phyloP scores from a whole-genome alignment of 257 asterid species.

The Solanum dulcamara region DNA sequence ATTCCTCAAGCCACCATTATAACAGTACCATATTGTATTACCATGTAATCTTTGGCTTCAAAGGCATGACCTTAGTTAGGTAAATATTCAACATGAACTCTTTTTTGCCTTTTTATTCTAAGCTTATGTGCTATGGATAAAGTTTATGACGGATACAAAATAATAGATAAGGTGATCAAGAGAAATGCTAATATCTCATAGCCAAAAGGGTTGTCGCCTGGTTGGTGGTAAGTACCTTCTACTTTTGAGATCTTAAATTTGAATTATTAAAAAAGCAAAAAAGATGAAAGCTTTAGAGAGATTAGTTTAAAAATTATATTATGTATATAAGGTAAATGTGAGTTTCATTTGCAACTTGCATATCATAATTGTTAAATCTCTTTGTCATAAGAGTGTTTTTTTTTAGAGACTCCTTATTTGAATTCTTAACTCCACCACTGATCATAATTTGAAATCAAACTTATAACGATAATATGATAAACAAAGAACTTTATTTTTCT shows the following conservation, averaged over 20 bases:
- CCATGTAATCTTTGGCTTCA: neutral
- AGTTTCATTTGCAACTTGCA: neutral
- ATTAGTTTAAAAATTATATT: neutral
- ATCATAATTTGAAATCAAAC: neutral
- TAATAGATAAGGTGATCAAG: too few relatives aligned
- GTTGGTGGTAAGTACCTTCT: too few relatives aligned
- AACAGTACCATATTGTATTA: neutral
- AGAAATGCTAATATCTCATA: neutral
- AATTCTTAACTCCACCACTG: neutral
- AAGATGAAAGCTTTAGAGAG: fast-evolving
- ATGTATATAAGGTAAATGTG: neutral
- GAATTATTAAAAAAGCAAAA: neutral
- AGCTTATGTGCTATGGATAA: neutral
- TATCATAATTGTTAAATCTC: neutral
- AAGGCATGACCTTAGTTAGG: neutral
- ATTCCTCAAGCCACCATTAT: neutral
- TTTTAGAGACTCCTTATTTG: neutral
- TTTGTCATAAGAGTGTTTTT: too few relatives aligned
- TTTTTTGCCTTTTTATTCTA: neutral
- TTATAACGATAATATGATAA: neutral
- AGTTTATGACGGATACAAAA: neutral
- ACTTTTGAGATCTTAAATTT: neutral
- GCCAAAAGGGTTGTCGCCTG: too few relatives aligned
- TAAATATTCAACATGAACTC: neutral
- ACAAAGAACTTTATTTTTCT: neutral